Conservation (phyloP, 768 basidiomycete species). For the Trametopsis cervina region DNA sequence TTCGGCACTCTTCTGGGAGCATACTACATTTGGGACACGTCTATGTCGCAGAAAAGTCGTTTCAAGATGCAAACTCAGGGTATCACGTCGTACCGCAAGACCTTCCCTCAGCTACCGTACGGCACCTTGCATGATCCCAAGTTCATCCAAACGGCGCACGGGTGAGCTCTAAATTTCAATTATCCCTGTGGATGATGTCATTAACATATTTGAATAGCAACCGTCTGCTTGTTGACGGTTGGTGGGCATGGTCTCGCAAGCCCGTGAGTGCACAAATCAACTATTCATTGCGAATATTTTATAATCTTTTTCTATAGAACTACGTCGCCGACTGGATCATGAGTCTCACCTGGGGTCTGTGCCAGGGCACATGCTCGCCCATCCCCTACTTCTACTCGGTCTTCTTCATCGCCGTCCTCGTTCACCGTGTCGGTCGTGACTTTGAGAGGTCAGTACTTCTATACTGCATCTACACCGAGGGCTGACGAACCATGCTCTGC, state of each 20-base stretch:
- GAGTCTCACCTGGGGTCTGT: constrained; percentile 79
- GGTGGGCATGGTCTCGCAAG: constrained; percentile 94
- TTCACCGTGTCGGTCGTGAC: constrained; percentile 89
- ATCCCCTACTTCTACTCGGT: constrained; percentile 97
- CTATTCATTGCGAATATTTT: too few relatives aligned
- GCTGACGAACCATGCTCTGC: constrained; percentile 1
- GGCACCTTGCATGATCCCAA: constrained; percentile 79
- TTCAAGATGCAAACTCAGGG: constrained; percentile 98
- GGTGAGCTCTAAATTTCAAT: constrained; percentile 37
- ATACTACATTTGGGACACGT: constrained; percentile 92
- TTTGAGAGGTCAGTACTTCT: constrained; percentile 78
- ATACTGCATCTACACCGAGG: neutral
- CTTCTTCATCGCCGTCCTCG: constrained; percentile 90
- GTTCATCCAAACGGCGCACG: constrained; percentile 90
- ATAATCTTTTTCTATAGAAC: constrained; percentile 42
- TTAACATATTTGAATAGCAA: constrained; percentile 55
- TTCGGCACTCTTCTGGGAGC: constrained; percentile 73
- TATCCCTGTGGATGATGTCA: neutral
- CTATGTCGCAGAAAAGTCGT: constrained; percentile 94
- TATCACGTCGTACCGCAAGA: constrained; percentile 74
- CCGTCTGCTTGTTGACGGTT: constrained; percentile 84
- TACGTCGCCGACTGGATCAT: constrained; percentile 92
- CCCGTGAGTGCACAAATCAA: constrained; percentile 63
- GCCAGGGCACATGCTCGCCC: constrained; percentile 65
- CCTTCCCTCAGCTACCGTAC: constrained; percentile 92